Percentiles rank a stretch among this genome's conserved stretches.
phyloP scores from a whole-genome alignment of 495 filamentous ascomycete species.

The Astrothelium macrocarpum region DNA sequence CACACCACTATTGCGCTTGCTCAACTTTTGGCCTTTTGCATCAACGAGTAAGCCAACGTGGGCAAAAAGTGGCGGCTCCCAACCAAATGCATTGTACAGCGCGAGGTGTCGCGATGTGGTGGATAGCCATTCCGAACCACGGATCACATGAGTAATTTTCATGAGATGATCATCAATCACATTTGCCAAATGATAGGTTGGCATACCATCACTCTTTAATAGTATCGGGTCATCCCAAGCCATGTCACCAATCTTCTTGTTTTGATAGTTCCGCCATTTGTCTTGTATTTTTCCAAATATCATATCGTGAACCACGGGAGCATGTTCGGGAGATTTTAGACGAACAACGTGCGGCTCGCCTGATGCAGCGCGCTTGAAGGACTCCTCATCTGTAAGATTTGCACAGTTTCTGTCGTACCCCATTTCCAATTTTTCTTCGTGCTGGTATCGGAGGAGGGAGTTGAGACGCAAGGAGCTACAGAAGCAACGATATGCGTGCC shows the following conservation, averaged over 20 bases:
- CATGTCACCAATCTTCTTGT: conserved; percentile 37
- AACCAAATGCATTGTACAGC: conserved; percentile 81
- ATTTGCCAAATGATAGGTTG: conserved; percentile 95
- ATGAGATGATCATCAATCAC: conserved; percentile 93
- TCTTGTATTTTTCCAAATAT: conserved; percentile 51
- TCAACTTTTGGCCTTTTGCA: conserved; percentile 67
- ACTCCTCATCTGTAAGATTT: conserved; percentile 53
- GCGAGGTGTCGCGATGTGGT: conserved; percentile 84
- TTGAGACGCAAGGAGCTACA: conserved; percentile 66
- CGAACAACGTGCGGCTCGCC: conserved; percentile 72
- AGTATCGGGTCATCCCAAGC: conserved; percentile 71
- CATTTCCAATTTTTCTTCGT: conserved; percentile 36
- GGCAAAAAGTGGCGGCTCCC: conserved; percentile 72
- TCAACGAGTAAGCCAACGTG: conserved; percentile 85
- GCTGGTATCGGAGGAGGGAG: conserved; percentile 1
- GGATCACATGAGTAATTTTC: conserved; percentile 90
- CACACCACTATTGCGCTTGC: conserved; percentile 58
- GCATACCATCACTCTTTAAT: conserved; percentile 79
- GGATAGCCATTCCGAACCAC: conserved; percentile 88
- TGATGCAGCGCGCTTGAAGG: conserved; percentile 52
- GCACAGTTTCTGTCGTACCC: conserved; percentile 73
- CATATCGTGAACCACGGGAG: conserved; percentile 59
- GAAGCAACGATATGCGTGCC: conserved; percentile 86
- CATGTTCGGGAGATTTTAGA: conserved; percentile 51
- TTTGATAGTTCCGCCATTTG: conserved; percentile 37